Conservation (phyloP, 139 green algal genomes). For the Klebsormidium nitens region DNA sequence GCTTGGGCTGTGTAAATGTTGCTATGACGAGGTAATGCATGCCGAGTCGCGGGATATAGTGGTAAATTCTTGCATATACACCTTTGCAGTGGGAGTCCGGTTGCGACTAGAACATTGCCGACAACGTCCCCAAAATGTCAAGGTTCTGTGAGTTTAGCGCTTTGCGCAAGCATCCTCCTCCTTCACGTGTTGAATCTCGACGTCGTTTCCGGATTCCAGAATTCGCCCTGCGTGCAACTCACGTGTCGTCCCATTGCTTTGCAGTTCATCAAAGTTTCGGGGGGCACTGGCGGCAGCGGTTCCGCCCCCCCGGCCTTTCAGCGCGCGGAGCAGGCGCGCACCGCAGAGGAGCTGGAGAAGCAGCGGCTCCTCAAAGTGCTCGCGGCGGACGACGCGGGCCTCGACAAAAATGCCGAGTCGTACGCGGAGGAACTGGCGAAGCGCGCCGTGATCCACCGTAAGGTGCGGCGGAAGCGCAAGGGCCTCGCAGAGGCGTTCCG, state of each 20-base stretch:
- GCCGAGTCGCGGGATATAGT: background rate
- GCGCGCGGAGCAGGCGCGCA: constrained; percentile 1
- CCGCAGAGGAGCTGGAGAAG: background rate
- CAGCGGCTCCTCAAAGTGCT: background rate
- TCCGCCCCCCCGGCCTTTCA: constrained; percentile 58
- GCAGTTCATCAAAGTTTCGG: background rate
- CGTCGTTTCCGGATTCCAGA: too few relatives aligned
- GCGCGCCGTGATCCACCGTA: background rate
- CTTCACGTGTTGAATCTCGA: background rate
- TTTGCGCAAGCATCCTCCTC: background rate
- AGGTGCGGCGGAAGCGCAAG: background rate
- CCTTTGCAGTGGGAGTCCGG: background rate
- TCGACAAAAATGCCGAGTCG: background rate
- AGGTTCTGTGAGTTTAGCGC: background rate
- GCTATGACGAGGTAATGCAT: constrained; percentile 35
- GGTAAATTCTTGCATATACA: background rate
- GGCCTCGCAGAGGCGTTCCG: constrained; percentile 2
- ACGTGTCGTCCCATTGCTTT: too few relatives aligned
- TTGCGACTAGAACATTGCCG: background rate
- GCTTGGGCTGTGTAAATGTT: constrained; percentile 56
- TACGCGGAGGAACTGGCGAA: background rate
- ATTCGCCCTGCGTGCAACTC: too few relatives aligned
- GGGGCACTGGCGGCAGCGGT: constrained; percentile 21
- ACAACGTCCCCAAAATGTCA: background rate
- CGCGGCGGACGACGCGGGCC: background rate